phyloP scores from a whole-genome alignment of 2,329 filamentous ascomycete genomes.

The Diaporthe vexans region DNA sequence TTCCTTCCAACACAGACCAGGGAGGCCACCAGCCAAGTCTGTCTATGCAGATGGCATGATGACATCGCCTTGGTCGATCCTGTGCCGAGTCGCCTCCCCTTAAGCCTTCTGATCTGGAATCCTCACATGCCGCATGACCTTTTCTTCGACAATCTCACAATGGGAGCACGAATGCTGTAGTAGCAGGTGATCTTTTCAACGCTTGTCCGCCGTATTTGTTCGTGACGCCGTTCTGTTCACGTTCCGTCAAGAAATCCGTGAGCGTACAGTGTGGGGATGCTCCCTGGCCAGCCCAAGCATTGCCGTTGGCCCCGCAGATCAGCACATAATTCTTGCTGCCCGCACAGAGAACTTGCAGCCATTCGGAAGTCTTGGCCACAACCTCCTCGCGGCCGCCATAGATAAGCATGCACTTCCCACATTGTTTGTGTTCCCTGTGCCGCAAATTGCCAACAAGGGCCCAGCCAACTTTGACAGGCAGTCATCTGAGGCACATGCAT shows the following conservation, averaged over 20 bases:
- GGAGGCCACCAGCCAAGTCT: background rate
- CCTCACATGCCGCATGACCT: background rate
- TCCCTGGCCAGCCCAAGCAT: slow-evolving; percentile 16
- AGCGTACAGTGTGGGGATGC: slow-evolving; percentile 25
- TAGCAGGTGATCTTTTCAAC: background rate
- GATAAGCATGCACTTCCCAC: background rate
- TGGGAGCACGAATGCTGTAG: background rate
- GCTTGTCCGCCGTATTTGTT: background rate
- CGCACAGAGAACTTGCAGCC: slow-evolving; percentile 22
- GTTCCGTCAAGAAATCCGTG: background rate
- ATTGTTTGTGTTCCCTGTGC: background rate
- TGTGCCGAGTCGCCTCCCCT: background rate
- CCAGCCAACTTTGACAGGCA: slow-evolving; percentile 14
- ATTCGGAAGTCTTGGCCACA: slow-evolving; percentile 15
- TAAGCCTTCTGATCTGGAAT: background rate
- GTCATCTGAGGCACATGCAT: background rate
- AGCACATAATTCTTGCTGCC: background rate
- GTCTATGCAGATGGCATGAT: background rate
- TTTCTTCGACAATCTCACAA: background rate
- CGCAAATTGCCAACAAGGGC: slow-evolving; percentile 1
- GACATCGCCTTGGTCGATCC: background rate
- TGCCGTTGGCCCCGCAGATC: slow-evolving; percentile 12
- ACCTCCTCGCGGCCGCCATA: background rate
- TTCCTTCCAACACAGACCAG: background rate
- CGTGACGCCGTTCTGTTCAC: background rate